A percentile compares a stretch with the other conserved stretches of the same genome.
phyloP scores from a whole-genome alignment of 164 flowering plant genomes.

The Dillenia turbinata region DNA sequence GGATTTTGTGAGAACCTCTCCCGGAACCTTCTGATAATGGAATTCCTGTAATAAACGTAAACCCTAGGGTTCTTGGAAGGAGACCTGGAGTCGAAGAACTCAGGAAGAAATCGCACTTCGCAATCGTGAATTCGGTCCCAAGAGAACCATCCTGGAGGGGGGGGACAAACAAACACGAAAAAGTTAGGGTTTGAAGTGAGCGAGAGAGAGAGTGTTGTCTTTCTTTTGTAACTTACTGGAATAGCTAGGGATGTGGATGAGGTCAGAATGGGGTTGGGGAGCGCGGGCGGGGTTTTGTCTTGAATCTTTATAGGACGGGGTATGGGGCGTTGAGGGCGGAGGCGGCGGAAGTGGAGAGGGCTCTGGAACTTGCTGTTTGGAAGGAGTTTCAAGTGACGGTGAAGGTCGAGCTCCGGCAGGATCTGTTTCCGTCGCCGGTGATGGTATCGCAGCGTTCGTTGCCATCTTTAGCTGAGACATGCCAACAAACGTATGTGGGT shows the following conservation, averaged over 20 bases:
- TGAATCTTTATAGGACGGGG: too few relatives aligned
- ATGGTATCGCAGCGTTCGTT: too few relatives aligned
- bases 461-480: too few relatives aligned
- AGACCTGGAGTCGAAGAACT: conserved; percentile 71
- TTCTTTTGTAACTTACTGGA: conserved; percentile 31
- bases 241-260: conserved; percentile 50
- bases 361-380: too few relatives aligned
- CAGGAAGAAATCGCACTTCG: conserved; percentile 71
- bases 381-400: too few relatives aligned
- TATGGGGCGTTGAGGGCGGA: too few relatives aligned
- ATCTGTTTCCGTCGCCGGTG: too few relatives aligned
- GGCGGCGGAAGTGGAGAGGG: too few relatives aligned
- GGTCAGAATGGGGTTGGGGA: conserved; percentile 12
- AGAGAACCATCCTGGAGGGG: conserved; percentile 70
- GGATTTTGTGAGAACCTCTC: conserved; percentile 55
- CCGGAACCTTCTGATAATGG: conserved; percentile 53
- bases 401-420: too few relatives aligned
- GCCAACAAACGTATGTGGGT: too few relatives aligned
- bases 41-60: conserved; percentile 68
- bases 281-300: too few relatives aligned
- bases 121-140: conserved; percentile 60
- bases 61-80: conserved; percentile 60
- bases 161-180: background rate
- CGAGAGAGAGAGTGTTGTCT: background rate
- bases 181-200: conserved; percentile 4